Conservation (phyloP, 176 grass and related monocot species). For the Triticum turgidum region DNA sequence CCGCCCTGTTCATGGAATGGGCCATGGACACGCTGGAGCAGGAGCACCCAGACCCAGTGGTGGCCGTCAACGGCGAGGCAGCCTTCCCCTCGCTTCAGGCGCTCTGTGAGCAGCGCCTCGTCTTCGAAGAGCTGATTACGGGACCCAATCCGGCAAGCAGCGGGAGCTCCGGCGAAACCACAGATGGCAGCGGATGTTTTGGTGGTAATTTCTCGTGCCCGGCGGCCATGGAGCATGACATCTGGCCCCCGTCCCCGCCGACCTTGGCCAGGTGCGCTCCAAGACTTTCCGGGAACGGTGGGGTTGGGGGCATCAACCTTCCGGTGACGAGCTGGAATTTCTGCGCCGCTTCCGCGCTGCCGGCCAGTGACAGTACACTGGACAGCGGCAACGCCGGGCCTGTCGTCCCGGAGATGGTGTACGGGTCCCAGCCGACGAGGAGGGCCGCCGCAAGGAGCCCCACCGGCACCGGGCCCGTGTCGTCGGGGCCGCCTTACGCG, state of each 20-base stretch:
- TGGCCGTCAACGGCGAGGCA: background rate
- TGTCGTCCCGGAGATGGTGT: too few relatives aligned
- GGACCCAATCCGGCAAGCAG: slow-evolving; percentile 7
- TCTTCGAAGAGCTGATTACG: slow-evolving; percentile 18
- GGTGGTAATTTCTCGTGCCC: background rate
- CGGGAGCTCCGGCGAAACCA: slow-evolving; percentile 32
- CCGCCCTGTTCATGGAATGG: slow-evolving; percentile 42
- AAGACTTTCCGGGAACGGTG: background rate
- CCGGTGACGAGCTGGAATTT: slow-evolving; percentile 50
- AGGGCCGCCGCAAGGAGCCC: too few relatives aligned
- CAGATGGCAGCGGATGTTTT: background rate
- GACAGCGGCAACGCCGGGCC: too few relatives aligned
- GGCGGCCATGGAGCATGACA: background rate
- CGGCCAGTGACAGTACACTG: slow-evolving; percentile 24
- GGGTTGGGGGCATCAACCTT: background rate
- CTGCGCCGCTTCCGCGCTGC: slow-evolving; percentile 18
- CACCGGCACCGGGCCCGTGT: too few relatives aligned
- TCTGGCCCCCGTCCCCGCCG: slow-evolving; percentile 9
- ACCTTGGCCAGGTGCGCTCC: background rate
- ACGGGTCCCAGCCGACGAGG: too few relatives aligned
- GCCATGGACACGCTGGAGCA: background rate
- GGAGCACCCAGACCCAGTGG: background rate
- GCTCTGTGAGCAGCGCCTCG: background rate
- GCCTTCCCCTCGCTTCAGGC: slow-evolving; percentile 37
- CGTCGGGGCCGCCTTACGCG: too few relatives aligned